Base-by-base conservation (phyloP, 23 red algal genomes). In the Gracilaria gracilis region DNA sequence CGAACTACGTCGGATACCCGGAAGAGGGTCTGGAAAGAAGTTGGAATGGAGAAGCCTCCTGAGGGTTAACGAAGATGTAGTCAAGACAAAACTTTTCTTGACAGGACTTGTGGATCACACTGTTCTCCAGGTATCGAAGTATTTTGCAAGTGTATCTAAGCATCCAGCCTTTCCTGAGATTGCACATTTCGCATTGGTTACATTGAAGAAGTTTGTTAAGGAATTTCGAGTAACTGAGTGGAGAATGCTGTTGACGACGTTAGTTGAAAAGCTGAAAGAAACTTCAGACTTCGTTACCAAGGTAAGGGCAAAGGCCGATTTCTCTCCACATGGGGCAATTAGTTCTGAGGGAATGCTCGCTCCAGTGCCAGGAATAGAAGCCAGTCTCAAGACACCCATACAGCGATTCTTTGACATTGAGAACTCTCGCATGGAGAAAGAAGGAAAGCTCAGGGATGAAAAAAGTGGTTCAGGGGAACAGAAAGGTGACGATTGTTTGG, bases 101-200 rank as follows among this genome's bases (percentile, higher is more conserved):
- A 80, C 81, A 21, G 94, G 94, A 66, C 47, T 95, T 17, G 66
- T 95, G 65, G 75, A 87, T 21, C 57, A 75, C 32, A 75, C 82
- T 31, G 84, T 87, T 20, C 72, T 87, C 36, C 61, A 91, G 58
- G 23, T 95, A 38, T 86, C 84, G 15, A 86, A 79, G 39, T 85
- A 82, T 36, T 88, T 78, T 48, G 88, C 94, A 20, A 85, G 21
- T 1, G 54, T 89, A 38, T 88, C 94, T 9, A 89, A 86, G 53
- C 88, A 95, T 70, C 85, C 89, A 27, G 67, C 94, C 16, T 95
- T 95, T 67, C 94, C 94, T 50, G 94, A 95, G 25, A 24, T 95
- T 54, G 54, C 83, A 46, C 59, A 82, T 79, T 48, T 90, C 19
- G 62, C 94, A 23, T 15, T 78, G 8, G 67, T 71, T 9, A 75